A percentile compares a stretch with the other conserved stretches of the same genome.
phyloP scores from a whole-genome alignment of 1,284 basidiomycete genomes.

The Mycena sp. region DNA sequence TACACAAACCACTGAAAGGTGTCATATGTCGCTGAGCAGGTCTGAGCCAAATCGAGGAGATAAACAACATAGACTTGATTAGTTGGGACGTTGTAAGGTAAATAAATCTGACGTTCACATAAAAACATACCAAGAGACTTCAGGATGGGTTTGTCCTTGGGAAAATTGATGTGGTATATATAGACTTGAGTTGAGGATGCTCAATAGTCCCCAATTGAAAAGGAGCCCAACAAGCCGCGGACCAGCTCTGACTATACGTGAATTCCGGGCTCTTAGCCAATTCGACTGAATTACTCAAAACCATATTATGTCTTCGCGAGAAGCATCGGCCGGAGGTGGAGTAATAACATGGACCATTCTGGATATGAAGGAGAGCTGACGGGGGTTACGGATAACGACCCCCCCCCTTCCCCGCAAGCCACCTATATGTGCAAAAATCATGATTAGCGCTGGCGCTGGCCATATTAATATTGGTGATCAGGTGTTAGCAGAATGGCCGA shows the following conservation, averaged over 20 bases:
- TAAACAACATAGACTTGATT: slow-evolving; percentile 25
- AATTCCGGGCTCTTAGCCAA: too few relatives aligned
- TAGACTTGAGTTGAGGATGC: not conserved
- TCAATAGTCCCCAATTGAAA: not conserved
- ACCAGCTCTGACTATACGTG: not conserved
- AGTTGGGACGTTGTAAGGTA: not conserved
- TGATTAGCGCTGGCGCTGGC: too few relatives aligned
- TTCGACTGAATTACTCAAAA: not conserved
- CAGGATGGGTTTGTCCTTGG: slow-evolving; percentile 10
- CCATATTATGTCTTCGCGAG: slow-evolving; percentile 3
- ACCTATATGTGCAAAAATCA: too few relatives aligned
- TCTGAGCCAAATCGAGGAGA: slow-evolving; percentile 28
- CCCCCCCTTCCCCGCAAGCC: too few relatives aligned
- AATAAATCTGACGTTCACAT: not conserved
- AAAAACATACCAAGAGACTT: slow-evolving; percentile 17
- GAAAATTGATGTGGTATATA: slow-evolving; percentile 25
- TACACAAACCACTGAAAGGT: slow-evolving; percentile 29
- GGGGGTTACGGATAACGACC: too few relatives aligned
- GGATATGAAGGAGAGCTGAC: too few relatives aligned
- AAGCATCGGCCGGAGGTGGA: not conserved
- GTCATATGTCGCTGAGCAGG: slow-evolving; percentile 27
- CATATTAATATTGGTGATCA: too few relatives aligned
- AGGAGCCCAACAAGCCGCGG: not conserved
- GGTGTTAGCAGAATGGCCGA: too few relatives aligned
- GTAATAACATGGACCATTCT: not conserved